Evolutionary conservation across 2,329 filamentous ascomycete species (phyloP).

Genomic region (Graphiopsis chlorocephala): DNA sequence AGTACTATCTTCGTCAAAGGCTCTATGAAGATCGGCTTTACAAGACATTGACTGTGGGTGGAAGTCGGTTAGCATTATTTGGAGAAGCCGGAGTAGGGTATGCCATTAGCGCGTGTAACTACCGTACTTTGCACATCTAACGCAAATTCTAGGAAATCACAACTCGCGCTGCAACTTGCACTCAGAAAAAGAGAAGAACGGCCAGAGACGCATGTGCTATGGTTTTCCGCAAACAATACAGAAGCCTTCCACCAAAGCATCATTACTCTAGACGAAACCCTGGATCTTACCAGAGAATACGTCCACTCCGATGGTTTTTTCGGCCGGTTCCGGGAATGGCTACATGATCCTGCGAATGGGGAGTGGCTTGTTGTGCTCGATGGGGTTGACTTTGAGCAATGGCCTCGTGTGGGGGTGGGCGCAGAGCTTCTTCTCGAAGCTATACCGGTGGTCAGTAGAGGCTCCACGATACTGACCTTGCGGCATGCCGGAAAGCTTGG

Average conservation of each 20-base stretch:
- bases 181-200: background rate
- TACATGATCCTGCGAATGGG: background rate
- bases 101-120: background rate
- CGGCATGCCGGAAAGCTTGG: too few species aligned
- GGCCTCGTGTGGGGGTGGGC: too few species aligned
- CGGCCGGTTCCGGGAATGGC: background rate
- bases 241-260: background rate
- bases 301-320: rapidly evolving
- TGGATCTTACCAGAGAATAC: background rate
- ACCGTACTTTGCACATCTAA: background rate
- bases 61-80: background rate
- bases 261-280: background rate
- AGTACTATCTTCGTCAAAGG: background rate
- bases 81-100: background rate
- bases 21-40: background rate
- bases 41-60: background rate
- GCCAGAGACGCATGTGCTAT: background rate
- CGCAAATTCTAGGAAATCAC: background rate
- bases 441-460: too few species aligned
- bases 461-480: too few species aligned
- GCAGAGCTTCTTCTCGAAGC: too few species aligned
- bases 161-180: background rate
- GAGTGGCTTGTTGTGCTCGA: too few species aligned
- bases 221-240: background rate
- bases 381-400: too few species aligned